Percentiles rank a stretch among this genome's conserved stretches.
Evolutionary conservation across 768 basidiomycete species (phyloP).

Genomic region (Lentinula sp.): DNA sequence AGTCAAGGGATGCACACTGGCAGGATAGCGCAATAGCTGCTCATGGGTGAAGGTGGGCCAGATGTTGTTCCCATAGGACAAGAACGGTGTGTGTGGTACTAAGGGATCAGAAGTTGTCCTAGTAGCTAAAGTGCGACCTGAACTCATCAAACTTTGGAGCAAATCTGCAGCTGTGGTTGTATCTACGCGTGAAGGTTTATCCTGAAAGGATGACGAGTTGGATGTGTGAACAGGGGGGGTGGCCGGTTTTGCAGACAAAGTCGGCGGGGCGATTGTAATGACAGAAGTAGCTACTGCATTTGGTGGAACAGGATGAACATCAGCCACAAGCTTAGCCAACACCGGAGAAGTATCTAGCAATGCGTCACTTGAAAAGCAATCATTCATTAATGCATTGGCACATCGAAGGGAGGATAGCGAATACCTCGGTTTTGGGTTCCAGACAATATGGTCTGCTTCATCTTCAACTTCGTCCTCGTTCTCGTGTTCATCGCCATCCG

Average conservation of each 20-base stretch:
- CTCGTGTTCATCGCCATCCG: conserved; percentile 27
- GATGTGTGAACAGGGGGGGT: not conserved
- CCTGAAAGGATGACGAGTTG: not conserved
- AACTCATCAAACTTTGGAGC: conserved; percentile 45
- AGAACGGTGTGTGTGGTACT: conserved; percentile 44
- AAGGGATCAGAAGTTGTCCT: conserved; percentile 18
- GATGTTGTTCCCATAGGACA: conserved; percentile 48
- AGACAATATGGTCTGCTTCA: conserved; percentile 78
- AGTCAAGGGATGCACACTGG: not conserved
- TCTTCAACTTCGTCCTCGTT: conserved; percentile 30
- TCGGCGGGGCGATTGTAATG: not conserved
- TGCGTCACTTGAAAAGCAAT: not conserved
- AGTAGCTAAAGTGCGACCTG: conserved; percentile 18
- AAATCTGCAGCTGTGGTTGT: conserved; percentile 65
- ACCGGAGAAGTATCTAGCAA: not conserved
- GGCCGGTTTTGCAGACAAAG: not conserved
- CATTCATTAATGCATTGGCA: not conserved
- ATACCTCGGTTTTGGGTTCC: conserved; percentile 51
- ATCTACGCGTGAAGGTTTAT: conserved; percentile 16
- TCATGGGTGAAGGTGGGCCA: conserved; percentile 62
- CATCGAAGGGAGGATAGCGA: not conserved
- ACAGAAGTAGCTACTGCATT: not conserved
- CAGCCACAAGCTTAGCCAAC: not conserved
- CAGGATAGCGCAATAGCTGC: conserved; percentile 20
- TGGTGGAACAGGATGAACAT: not conserved